Evolutionary conservation across 2,329 filamentous ascomycete genomes (phyloP).

Genomic region (Fusarium sp.): DNA sequence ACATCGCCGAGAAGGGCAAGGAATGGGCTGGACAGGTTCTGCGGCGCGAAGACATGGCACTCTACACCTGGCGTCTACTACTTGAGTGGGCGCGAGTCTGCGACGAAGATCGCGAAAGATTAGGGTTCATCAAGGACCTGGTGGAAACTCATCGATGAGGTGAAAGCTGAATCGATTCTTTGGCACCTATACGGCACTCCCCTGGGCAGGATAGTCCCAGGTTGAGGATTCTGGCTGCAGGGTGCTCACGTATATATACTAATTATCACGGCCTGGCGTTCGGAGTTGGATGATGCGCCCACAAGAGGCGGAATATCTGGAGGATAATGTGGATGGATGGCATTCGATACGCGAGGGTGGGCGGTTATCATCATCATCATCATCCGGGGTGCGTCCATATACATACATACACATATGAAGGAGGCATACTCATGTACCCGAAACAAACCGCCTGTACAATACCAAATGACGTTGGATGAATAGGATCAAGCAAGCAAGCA

Average conservation of each 20-base stretch:
- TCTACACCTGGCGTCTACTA: slow-evolving; percentile 72
- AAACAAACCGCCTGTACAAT: slow-evolving; percentile 12
- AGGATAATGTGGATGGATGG: slow-evolving; percentile 25
- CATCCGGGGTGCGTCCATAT: slow-evolving; percentile 1
- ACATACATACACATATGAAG: slow-evolving; percentile 8
- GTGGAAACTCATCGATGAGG: slow-evolving; percentile 26
- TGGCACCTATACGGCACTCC: slow-evolving; percentile 16
- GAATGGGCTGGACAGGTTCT: slow-evolving; percentile 71
- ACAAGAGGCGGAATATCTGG: slow-evolving; percentile 8
- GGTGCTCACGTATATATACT: slow-evolving; percentile 33
- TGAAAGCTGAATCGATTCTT: slow-evolving; percentile 7
- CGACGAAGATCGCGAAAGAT: slow-evolving; percentile 55
- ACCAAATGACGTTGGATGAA: slow-evolving; percentile 19
- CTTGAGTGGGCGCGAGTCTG: slow-evolving; percentile 66
- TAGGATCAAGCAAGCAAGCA: slow-evolving; percentile 6
- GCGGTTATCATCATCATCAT: neutral
- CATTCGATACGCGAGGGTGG: neutral
- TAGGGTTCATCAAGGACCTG: slow-evolving; percentile 59
- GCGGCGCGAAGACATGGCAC: slow-evolving; percentile 71
- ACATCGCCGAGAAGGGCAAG: slow-evolving; percentile 69
- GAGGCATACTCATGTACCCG: slow-evolving; percentile 17
- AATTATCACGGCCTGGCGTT: slow-evolving; percentile 43
- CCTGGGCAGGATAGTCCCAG: neutral
- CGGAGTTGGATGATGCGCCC: slow-evolving; percentile 29
- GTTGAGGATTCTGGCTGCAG: neutral